Conservation (phyloP, 1,284 basidiomycete species). For the Cryptococcus sp. region DNA sequence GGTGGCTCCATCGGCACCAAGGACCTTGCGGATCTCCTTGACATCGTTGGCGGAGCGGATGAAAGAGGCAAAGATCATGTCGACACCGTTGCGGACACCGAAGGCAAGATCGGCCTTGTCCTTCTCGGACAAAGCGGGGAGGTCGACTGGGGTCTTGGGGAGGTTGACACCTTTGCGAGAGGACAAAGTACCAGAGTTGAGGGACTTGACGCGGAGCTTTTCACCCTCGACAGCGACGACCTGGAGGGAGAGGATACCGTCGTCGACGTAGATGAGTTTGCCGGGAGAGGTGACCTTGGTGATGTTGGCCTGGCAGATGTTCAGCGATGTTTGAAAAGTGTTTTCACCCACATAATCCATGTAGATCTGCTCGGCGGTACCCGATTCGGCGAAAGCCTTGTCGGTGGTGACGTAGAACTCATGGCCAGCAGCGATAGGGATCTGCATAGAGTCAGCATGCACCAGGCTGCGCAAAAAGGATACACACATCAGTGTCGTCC, state of each 20-base stretch:
- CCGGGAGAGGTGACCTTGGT: constrained; percentile 93
- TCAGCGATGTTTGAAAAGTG: constrained; percentile 15
- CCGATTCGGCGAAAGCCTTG: constrained; percentile 71
- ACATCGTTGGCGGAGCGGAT: constrained; percentile 93
- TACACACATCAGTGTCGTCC: constrained; percentile 78
- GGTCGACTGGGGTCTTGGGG: constrained; percentile 96
- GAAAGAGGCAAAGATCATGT: constrained; percentile 98
- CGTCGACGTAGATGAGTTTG: constrained; percentile 96
- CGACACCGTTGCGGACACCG: constrained; percentile 95
- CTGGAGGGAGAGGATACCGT: constrained; percentile 94
- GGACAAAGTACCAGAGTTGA: constrained; percentile 92
- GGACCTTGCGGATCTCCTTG: constrained; percentile 81
- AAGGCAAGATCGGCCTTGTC: constrained; percentile 94
- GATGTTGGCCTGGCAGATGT: constrained; percentile 69
- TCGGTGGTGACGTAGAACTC: constrained; percentile 93
- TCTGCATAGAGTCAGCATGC: constrained; percentile 53
- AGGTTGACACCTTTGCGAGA: constrained; percentile 99
- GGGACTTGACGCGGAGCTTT: constrained; percentile 79
- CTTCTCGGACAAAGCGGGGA: constrained; percentile 96
- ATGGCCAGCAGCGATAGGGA: constrained; percentile 85
- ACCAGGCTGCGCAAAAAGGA: not conserved
- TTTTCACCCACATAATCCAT: constrained; percentile 78
- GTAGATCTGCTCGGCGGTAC: constrained; percentile 81
- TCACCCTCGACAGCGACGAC: constrained; percentile 81
- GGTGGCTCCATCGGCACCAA: constrained; percentile 85